Base-by-base conservation (phyloP, 305 asterid genomes). In the Fraxinus greggii region DNA sequence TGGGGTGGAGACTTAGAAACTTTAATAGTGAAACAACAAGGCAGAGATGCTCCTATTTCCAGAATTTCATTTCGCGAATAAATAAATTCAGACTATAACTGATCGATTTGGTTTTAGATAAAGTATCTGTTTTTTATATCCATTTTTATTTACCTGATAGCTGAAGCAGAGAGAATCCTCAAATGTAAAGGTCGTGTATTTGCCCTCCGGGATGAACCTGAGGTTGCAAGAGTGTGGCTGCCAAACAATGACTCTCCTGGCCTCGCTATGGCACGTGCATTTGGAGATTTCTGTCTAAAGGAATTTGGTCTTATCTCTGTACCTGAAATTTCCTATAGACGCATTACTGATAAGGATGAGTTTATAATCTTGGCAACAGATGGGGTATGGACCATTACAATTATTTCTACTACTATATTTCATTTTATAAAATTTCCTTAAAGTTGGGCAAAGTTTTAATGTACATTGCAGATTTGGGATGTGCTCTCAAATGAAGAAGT, bases 181-280 rank as follows among this genome's bases (percentile, higher is more conserved):
- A 93, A 91, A 83, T 93, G 92, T 80, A 93, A 82, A 88, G 97
- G 97, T 17, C 97, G 97, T 23, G 95, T 94, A 23, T 94, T 94
- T 88, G 86, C 98, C 74, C 97, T 93, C 17, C 89, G 72, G 69
- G 97, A 94, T 84, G 98, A 94, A 72, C 98, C 98, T 56, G 95
- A 88, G 77, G 98, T 94, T 72, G 89, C 97, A 19, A 89, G 97
- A 84, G 95, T 93, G 76, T 94, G 97, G 98, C 88, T 93, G 75
- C 98, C 98, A 0, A 85, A 92, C 87, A 78, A 75, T 19, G 86
- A 94, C 87, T 87, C 95, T 76, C 98, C 98, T 73, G 98, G 97
- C 77, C 97, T 94, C 72, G 97, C 98, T 65, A 94, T 93, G 97
- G 97, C 98, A 17, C 95, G 97, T 78, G 97, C 97, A 32, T 91